Percentiles rank a stretch among this genome's conserved stretches.
These are phyloP conservation scores for Mimosa bimucronata DNA, from an alignment of 306 rosid species.

Conservation along the genomic window DNA sequence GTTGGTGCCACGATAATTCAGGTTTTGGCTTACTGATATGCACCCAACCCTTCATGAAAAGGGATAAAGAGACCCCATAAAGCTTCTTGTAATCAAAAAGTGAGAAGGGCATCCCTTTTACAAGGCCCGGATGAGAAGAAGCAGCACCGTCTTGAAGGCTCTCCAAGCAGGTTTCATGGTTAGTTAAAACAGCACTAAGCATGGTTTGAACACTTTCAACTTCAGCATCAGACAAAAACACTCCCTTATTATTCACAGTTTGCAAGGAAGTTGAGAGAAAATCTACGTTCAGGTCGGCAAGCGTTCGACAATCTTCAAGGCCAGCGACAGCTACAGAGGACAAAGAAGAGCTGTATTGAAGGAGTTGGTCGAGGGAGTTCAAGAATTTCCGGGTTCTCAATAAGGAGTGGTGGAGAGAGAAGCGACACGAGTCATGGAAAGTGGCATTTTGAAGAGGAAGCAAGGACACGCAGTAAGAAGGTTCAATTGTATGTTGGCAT, in stretches of 20 bases:
- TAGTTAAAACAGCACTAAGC: conserved; percentile 75
- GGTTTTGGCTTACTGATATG: conserved; percentile 46
- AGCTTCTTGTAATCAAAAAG: conserved; percentile 66
- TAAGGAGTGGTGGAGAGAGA: conserved; percentile 53
- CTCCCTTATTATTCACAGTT: conserved; percentile 40
- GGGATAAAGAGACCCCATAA: conserved; percentile 69
- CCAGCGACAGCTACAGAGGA: conserved; percentile 51
- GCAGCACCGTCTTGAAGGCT: conserved; percentile 60
- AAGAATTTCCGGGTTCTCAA: conserved; percentile 59
- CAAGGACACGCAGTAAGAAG: conserved; percentile 59
- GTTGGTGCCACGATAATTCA: conserved; percentile 11
- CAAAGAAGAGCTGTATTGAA: conserved; percentile 36
- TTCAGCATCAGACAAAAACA: conserved; percentile 34
- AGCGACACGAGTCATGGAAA: conserved; percentile 56
- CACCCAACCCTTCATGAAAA: conserved; percentile 77
- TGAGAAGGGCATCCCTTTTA: conserved; percentile 51
- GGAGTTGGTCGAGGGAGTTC: conserved; percentile 45
- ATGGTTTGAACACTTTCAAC: conserved; percentile 64
- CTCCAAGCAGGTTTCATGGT: conserved; percentile 76
- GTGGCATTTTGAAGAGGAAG: conserved; percentile 56
- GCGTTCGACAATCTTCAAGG: conserved; percentile 65
- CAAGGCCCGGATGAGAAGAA: conserved; percentile 54
- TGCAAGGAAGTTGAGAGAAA: conserved; percentile 48
- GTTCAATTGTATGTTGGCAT: conserved; percentile 70
- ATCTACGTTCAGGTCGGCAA: conserved; percentile 62